Evolutionary conservation across 441 rosid species (phyloP), one percentile per base, ranked within the genome.

Genomic region (Viola pubescens): DNA sequence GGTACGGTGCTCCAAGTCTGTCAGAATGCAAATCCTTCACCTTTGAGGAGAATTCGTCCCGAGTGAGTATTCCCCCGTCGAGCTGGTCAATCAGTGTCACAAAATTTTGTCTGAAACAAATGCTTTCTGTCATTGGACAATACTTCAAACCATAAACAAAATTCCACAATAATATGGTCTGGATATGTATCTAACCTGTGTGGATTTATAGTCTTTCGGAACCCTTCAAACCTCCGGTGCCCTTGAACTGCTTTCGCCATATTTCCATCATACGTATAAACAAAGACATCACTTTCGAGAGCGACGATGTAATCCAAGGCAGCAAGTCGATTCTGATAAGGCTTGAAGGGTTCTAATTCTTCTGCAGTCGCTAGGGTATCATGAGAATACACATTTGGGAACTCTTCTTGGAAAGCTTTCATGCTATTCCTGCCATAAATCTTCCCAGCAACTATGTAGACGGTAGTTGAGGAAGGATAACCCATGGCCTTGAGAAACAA

Each of bases 161-260:
- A 39, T 6, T 9, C 14, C 4, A 4, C 16, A 0, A 4, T 2
- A 26, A 48, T 10, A 7, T 7, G 8, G 43, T 38, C 12, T 2
- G 4, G 12, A 11, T 7, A 6, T 10, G 44, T 8, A 40, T 52
- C 48, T 48, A 65, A 91, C 98, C 87, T 83, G 82, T 89, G 85
- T 16, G 98, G 98, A 70, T 81, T 87, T 64, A 92, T 84, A 16
- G 96, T 85, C 74, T 84, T 92, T 49, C 85, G 70, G 62, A 87
- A 92, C 44, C 97, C 95, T 75, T 84, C 91, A 60, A 89, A 94
- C 63, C 77, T 74, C 70, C 98, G 61, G 45, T 94, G 97, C 43
- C 97, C 98, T 73, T 94, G 97, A 51, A 94, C 98, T 12, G 97
- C 97, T 70, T 85, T 91, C 7, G 98, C 98, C 98, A 91, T 91